Conservation (phyloP, 2,329 filamentous ascomycete species). For the Colletotrichum tamarilloi region DNA sequence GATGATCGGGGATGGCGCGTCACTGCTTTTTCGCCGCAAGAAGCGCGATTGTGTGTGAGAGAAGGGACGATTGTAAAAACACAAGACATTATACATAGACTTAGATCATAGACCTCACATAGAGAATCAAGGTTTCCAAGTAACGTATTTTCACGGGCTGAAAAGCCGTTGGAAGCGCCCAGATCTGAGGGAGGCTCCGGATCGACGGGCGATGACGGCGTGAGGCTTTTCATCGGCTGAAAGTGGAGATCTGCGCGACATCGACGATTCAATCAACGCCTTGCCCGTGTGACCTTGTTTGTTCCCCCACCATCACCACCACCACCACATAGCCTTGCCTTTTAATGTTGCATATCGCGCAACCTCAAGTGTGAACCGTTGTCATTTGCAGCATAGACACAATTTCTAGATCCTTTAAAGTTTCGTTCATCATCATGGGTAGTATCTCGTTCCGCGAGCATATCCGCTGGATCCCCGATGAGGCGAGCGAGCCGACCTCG, state of each 20-base stretch:
- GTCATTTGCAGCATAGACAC: not conserved
- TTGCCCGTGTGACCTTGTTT: not conserved
- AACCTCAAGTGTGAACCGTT: not conserved
- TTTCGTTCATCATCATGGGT: conserved; percentile 44
- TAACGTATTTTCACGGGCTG: not conserved
- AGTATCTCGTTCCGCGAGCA: conserved; percentile 68
- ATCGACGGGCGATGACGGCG: conserved; percentile 7
- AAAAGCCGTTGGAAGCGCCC: not conserved
- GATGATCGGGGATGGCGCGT: too few species aligned
- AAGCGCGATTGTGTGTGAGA: not conserved
- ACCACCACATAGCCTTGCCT: not conserved
- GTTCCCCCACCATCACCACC: not conserved
- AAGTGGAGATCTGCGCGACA: conserved; percentile 17
- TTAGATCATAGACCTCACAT: conserved; percentile 28
- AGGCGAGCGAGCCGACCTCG: conserved; percentile 68
- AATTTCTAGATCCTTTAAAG: too few species aligned
- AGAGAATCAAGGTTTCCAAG: not conserved
- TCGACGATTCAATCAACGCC: not conserved
- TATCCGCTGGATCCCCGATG: conserved; percentile 67
- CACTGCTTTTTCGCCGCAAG: not conserved
- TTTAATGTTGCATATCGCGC: not conserved
- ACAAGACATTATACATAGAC: not conserved
- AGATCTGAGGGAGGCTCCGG: not conserved
- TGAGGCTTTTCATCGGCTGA: conserved; percentile 12
- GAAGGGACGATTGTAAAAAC: not conserved